Percentiles rank a stretch among this genome's conserved stretches.
These are phyloP conservation scores for Colletotrichum limetticola DNA, from an alignment of 2,329 filamentous ascomycete genomes.

Conservation along the genomic window DNA sequence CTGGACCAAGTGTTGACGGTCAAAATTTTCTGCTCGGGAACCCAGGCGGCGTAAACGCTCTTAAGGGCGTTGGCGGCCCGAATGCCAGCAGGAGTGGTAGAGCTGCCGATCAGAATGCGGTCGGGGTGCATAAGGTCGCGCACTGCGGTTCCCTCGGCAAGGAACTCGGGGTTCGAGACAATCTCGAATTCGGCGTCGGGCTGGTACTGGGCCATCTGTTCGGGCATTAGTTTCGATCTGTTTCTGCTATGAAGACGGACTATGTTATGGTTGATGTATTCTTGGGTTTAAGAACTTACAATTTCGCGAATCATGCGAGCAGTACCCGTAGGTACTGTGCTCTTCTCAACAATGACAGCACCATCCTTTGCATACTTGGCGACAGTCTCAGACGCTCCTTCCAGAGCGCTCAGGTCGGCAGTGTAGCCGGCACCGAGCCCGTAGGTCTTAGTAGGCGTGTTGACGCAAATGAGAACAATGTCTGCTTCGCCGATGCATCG, in stretches of 20 bases:
- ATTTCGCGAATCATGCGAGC: slow-evolving; percentile 76
- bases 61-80: slow-evolving; percentile 72
- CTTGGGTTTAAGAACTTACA: slow-evolving; percentile 53
- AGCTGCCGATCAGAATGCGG: slow-evolving; percentile 79
- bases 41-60: slow-evolving; percentile 77
- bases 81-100: slow-evolving; percentile 67
- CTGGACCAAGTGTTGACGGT: slow-evolving; percentile 82
- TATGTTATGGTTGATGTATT: not conserved
- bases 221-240: not conserved
- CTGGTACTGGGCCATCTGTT: slow-evolving; percentile 65
- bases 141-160: slow-evolving; percentile 82
- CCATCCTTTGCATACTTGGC: slow-evolving; percentile 73
- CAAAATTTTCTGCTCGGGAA: slow-evolving; percentile 73
- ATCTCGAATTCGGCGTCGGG: slow-evolving; percentile 77
- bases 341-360: slow-evolving; percentile 84
- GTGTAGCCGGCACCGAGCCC: slow-evolving; percentile 77
- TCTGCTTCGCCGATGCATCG: slow-evolving; percentile 74
- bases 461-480: slow-evolving; percentile 80
- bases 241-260: not conserved
- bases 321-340: slow-evolving; percentile 81
- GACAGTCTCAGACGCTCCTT: slow-evolving; percentile 75
- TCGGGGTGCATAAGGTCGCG: slow-evolving; percentile 77
- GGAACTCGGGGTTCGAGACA: slow-evolving; percentile 84
- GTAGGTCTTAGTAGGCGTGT: slow-evolving; percentile 80
- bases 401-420: slow-evolving; percentile 78